Base-by-base conservation (phyloP, 2,329 filamentous ascomycete genomes). In the Xylariaceae sp. region DNA sequence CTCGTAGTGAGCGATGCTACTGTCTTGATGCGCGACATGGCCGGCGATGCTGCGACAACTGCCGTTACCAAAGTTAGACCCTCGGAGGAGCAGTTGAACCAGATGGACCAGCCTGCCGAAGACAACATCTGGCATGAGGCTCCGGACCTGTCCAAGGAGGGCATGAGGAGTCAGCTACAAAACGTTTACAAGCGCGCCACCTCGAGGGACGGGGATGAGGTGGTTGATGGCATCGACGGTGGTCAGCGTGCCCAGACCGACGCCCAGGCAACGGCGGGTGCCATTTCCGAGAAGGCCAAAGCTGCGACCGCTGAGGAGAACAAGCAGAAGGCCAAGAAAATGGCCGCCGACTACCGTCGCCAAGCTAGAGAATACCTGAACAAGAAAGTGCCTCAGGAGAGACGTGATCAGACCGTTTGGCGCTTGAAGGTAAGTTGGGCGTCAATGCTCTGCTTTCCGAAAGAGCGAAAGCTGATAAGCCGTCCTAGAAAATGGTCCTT, bases 41-140 rank as follows among this genome's bases (percentile, higher is more conserved):
- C 88, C 55, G 89, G 91, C 49, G 94, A 99, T 72, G 89, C 88
- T 22, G 92, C 94, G 10, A 80, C 81, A 59, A 92, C 88, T 66
- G 87, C 87, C 6, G 90, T 92, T 53, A 77, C 77, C 64, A 83
- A 77, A 63, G 80, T 96, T 47, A 87, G 87, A 49, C 94, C 94
- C 2, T 83, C 81, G 1, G 83, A 95, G 53, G 88, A 96, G 0
- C 76, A 87, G 57, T 79, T 97, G 18, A 69, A 75, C 8, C 85
- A 91, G 65, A 84, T 97, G 32, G 92, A 97, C 62, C 69, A 77
- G n/a, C 84, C 94, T 1, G 94, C 94, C 2, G 83, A 88, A 16
- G 92, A 96, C 66, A 94, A 97, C 73, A 88, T 86, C 15, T 99
- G 94, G 94, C 89, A 96, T 65, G 91, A 96, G 54, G 81, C 83